phyloP scores from a whole-genome alignment of 306 rosid species.

The Urtica urens region DNA sequence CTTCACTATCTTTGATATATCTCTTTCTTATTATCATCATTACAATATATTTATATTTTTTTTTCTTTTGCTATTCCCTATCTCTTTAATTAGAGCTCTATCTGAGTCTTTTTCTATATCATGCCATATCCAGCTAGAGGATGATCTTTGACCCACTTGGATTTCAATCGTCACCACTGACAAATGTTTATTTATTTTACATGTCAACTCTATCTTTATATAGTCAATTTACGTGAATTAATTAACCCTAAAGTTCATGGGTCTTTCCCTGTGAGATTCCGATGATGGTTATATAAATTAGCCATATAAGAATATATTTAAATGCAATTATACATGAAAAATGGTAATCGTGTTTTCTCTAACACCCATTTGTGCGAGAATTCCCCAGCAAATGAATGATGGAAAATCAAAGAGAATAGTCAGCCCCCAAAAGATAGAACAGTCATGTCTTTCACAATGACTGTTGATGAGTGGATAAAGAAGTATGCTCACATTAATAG shows the following conservation, averaged over 20 bases:
- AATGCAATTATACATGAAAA: constrained; percentile 36
- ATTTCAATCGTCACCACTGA: background rate
- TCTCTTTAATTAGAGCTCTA: background rate
- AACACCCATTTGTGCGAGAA: background rate
- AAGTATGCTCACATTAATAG: no score
- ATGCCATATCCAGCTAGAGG: constrained; percentile 5
- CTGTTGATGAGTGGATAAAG: background rate
- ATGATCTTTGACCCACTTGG: background rate
- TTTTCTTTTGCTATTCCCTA: background rate
- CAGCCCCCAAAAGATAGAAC: constrained; percentile 6
- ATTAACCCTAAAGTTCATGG: background rate
- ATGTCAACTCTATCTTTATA: background rate
- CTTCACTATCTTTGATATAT: constrained; percentile 14
- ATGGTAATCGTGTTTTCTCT: constrained; percentile 27
- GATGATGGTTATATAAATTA: background rate
- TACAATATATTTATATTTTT: constrained; percentile 12
- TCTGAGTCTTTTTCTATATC: background rate
- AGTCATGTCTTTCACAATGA: constrained; percentile 9
- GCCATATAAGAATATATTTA: background rate
- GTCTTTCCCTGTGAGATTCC: constrained; percentile 5
- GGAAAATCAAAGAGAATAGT: background rate
- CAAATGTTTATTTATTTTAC: background rate
- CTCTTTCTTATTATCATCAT: constrained; percentile 3
- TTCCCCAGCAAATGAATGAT: background rate
- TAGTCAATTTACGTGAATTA: background rate